A percentile compares a stretch with the other conserved stretches of the same genome.
Evolutionary conservation across 441 rosid genomes (phyloP).

Genomic region (Metrosideros polymorpha): DNA sequence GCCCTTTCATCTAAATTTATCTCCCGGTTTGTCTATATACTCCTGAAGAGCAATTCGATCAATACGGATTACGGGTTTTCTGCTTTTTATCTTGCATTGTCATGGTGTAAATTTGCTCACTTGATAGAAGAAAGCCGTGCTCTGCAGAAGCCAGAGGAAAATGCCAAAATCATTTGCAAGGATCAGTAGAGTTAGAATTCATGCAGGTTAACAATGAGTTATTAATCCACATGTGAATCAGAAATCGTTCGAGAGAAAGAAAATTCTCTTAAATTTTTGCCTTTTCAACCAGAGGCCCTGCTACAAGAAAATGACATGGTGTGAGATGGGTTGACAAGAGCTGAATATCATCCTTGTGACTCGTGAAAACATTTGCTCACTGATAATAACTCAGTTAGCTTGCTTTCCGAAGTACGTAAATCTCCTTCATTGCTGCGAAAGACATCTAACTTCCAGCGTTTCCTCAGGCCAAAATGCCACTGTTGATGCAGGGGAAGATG

Average conservation of each 20-base stretch:
- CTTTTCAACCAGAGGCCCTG: not conserved
- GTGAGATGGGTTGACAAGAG: not conserved
- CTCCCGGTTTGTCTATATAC: conserved; percentile 2
- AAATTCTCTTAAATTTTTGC: not conserved
- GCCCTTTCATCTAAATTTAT: conserved; percentile 4
- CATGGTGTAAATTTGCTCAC: not conserved
- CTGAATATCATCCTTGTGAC: not conserved
- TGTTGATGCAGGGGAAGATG: conserved; percentile 22
- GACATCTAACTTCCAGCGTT: not conserved
- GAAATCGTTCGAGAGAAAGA: not conserved
- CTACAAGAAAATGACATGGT: not conserved
- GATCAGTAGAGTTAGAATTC: not conserved
- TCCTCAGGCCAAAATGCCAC: conserved; percentile 40
- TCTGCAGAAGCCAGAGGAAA: not conserved
- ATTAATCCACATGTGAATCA: not conserved
- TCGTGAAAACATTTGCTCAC: not conserved
- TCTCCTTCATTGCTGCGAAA: not conserved
- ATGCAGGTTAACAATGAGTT: not conserved
- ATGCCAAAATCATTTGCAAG: not conserved
- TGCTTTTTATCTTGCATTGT: not conserved
- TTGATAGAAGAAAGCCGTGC: not conserved
- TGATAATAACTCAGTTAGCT: not conserved
- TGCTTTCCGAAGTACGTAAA: not conserved
- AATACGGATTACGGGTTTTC: not conserved
- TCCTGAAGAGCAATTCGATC: not conserved